phyloP scores from a whole-genome alignment of 805 yeast genomes.

The Candida chilensis region DNA sequence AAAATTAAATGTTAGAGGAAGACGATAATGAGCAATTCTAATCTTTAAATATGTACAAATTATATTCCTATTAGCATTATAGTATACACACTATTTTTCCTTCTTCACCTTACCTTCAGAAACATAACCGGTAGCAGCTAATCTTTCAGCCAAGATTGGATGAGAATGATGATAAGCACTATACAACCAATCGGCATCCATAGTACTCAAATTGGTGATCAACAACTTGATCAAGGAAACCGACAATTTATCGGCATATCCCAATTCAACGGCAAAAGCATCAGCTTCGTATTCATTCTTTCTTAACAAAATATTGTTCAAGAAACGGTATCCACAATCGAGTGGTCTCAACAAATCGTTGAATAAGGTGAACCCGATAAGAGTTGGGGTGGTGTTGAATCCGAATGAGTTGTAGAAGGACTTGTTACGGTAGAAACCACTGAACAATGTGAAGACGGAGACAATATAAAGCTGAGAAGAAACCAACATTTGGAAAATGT shows the following conservation, averaged over 20 bases:
- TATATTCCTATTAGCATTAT: no score
- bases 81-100: constrained; percentile 2
- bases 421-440: constrained; percentile 70
- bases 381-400: constrained; percentile 60
- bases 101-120: constrained; percentile 26
- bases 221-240: constrained; percentile 67
- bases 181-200: constrained; percentile 85
- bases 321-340: constrained; percentile 58
- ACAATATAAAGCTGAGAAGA: constrained; percentile 59
- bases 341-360: constrained; percentile 72
- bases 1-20: no score
- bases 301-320: constrained; percentile 67
- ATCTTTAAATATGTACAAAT: no score
- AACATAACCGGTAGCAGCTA: constrained; percentile 56
- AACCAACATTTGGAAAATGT: constrained; percentile 67
- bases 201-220: constrained; percentile 73
- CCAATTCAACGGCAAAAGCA: constrained; percentile 67
- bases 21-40: no score
- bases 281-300: constrained; percentile 93
- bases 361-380: constrained; percentile 78
- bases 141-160: constrained; percentile 87
- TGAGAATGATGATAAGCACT: constrained; percentile 87
- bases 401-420: constrained; percentile 79
- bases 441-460: constrained; percentile 60
- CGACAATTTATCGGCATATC: constrained; percentile 61